A percentile compares a stretch with the other conserved stretches of the same genome.
These are phyloP conservation scores for Echites panduratus DNA, from an alignment of 257 asterid species.

Conservation along the genomic window DNA sequence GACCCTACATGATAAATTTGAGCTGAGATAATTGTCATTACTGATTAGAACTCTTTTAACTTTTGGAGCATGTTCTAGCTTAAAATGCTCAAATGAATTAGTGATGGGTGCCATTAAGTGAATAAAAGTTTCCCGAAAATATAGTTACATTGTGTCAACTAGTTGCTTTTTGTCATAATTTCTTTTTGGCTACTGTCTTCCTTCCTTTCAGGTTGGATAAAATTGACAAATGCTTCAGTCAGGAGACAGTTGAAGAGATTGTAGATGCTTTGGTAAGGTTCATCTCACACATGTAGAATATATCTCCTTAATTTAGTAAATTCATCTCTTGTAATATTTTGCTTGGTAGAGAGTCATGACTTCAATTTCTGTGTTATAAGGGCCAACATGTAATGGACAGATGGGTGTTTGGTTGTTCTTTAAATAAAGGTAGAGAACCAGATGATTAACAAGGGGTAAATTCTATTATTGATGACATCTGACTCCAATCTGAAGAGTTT, in stretches of 20 bases:
- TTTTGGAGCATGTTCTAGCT: not conserved
- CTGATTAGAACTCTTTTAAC: not conserved
- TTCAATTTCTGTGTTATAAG: not conserved
- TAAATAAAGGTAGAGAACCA: not conserved
- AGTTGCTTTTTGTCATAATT: not conserved
- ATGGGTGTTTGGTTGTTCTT: not conserved
- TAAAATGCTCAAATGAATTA: not conserved
- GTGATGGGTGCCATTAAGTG: no score
- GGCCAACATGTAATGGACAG: not conserved
- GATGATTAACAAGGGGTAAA: not conserved
- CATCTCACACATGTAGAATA: not conserved
- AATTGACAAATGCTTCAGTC: slow-evolving; percentile 66
- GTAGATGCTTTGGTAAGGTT: slow-evolving; percentile 75
- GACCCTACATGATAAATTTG: not conserved
- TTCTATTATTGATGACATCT: no score
- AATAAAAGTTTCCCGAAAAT: no score
- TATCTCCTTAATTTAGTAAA: no score
- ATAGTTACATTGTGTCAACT: not conserved
- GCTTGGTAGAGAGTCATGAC: no score
- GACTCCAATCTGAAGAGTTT: not conserved
- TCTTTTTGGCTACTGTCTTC: slow-evolving; percentile 5
- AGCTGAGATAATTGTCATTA: not conserved
- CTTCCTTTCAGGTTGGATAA: slow-evolving; percentile 53
- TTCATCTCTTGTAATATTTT: no score
- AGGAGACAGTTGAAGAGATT: slow-evolving; percentile 84